A percentile compares a stretch with the other conserved stretches of the same genome.
Evolutionary conservation across 768 basidiomycete species (phyloP).

Genomic region (Boletus coccyginus): DNA sequence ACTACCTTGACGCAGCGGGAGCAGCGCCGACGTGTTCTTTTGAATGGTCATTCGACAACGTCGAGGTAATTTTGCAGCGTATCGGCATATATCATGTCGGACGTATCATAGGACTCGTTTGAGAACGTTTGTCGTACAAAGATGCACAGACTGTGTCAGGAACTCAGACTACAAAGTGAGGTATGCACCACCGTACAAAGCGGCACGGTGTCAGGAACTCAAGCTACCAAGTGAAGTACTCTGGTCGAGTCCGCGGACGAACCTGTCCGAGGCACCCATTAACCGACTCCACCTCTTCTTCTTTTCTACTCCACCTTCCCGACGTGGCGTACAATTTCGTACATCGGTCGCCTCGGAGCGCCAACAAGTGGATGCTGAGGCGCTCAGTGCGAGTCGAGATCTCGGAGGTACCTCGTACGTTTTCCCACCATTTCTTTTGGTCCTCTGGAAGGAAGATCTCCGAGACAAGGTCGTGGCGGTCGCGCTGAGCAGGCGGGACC

Average conservation of each 20-base stretch:
- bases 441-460: too few species aligned
- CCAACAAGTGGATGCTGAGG: slow-evolving; percentile 57
- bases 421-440: slow-evolving; percentile 35
- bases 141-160: not conserved
- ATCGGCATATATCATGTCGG: too few species aligned
- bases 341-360: slow-evolving; percentile 50
- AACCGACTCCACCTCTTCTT: slow-evolving; percentile 35
- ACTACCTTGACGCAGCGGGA: too few species aligned
- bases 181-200: slow-evolving; percentile 35
- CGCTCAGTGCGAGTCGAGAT: slow-evolving; percentile 58
- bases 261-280: slow-evolving; percentile 31
- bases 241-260: slow-evolving; percentile 18
- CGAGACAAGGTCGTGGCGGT: slow-evolving; percentile 30
- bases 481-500: slow-evolving; percentile 39
- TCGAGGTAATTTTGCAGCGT: too few species aligned
- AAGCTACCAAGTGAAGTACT: not conserved
- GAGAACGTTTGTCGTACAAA: not conserved
- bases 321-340: slow-evolving; percentile 65
- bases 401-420: slow-evolving; percentile 55
- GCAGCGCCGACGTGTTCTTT: too few species aligned
- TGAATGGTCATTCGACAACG: not conserved
- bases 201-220: not conserved
- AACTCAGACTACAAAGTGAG: not conserved
- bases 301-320: slow-evolving; percentile 57
- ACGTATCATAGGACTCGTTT: not conserved